phyloP scores from a whole-genome alignment of 129 eudicot species.

The Flaveria ramosissima region DNA sequence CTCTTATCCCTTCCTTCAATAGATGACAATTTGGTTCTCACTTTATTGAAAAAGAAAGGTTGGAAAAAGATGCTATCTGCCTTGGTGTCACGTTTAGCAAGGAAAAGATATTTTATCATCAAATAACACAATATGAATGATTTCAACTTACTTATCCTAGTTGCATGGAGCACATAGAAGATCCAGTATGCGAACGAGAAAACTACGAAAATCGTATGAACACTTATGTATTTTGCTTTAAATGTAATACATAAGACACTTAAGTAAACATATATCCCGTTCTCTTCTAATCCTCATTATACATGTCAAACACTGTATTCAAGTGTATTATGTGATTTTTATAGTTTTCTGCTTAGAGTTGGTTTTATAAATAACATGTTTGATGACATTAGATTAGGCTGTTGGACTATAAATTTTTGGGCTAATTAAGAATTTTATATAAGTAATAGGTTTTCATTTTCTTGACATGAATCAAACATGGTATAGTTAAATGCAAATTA shows the following conservation, averaged over 20 bases:
- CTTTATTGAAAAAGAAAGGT: conserved; percentile 33
- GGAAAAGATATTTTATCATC: conserved; percentile 32
- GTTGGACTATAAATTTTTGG: not conserved
- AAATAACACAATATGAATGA: conserved; percentile 8
- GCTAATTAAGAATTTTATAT: no score
- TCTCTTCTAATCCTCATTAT: no score
- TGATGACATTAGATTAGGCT: not conserved
- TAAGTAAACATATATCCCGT: no score
- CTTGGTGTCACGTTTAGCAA: conserved; percentile 27
- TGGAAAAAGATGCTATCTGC: conserved; percentile 24
- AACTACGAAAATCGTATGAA: no score
- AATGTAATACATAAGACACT: no score
- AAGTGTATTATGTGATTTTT: no score
- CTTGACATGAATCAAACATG: not conserved
- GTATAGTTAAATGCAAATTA: not conserved
- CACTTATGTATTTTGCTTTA: no score
- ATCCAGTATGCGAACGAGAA: no score
- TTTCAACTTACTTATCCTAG: conserved; percentile 4
- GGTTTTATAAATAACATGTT: no score
- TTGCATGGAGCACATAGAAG: not conserved
- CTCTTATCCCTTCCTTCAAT: conserved; percentile 30
- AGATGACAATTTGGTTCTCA: conserved; percentile 32
- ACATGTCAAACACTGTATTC: no score
- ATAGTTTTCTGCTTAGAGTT: no score
- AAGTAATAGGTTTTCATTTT: no score